Base-by-base conservation (phyloP, 768 basidiomycete genomes). In the Collybia mongolica region DNA sequence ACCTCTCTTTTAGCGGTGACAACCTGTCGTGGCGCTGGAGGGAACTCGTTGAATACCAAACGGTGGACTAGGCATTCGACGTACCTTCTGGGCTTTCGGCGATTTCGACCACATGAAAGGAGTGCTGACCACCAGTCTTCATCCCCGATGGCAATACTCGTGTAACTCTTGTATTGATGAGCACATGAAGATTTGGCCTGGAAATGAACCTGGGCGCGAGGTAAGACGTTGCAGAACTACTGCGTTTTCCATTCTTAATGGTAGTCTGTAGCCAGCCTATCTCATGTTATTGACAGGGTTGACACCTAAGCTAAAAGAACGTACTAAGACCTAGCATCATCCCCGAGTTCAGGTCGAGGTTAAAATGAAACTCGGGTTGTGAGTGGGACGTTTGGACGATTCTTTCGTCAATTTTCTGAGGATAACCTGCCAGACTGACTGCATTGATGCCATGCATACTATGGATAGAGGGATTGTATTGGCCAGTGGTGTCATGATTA, bases 401-500 rank as follows among this genome's bases (percentile, higher is more conserved):
- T 8, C 60, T 53, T 5, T 39, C 29, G 51, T 74, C 72, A 23
- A 72, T 63, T 15, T 53, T 51, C n/a, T 51, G 44, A 9, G 68
- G 58, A 47, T 54, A 66, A 11, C 72, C 68, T 15, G 65, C 58
- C 6, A 75, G 55, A 45, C 65, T 69, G 41, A 70, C 67, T 0
- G 51, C 52, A 29, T 60, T 60, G 6, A 62, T 58, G 11, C 76
- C 75, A 9, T 58, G 48, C 15, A 59, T 61, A 9, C 72, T 65
- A 54, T 76, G 75, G 8, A 72, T 52, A 0, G 56, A 20, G 0
- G 76, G 72, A 48, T 71, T 56, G 46, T 64, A 72, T 52, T 76
- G 62, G 5, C 68, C 67, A 3, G 60, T 58, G 29, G 61, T 71
- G 51, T 74, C 61, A 49, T 74, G 74, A 15, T 60, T 48, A 46